These are phyloP conservation scores for Colletotrichum destructivum DNA, from an alignment of 2,329 filamentous ascomycete species.

Conservation along the genomic window DNA sequence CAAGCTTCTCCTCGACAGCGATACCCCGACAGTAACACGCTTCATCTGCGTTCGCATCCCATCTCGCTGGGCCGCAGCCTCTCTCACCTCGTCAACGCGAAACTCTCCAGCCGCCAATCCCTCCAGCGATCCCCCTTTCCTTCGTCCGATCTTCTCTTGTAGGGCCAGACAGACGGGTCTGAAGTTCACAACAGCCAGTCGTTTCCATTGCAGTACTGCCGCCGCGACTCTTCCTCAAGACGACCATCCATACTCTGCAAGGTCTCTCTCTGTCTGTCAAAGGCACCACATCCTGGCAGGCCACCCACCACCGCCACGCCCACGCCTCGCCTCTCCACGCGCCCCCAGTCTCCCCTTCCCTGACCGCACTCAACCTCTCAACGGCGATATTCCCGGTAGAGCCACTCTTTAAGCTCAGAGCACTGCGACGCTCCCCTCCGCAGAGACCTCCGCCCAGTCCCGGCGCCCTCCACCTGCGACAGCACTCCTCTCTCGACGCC, in stretches of 20 bases:
- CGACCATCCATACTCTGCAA: not conserved
- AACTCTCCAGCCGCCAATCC: slow-evolving; percentile 12
- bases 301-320: not conserved
- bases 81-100: slow-evolving; percentile 10
- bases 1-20: not conserved
- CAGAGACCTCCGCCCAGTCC: slow-evolving; percentile 18
- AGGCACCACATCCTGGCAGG: slow-evolving; percentile 1
- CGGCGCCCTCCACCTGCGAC: not conserved
- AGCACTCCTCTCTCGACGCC: not conserved
- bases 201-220: not conserved
- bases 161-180: not conserved
- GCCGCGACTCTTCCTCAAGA: not conserved
- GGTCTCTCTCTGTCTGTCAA: not conserved
- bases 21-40: not conserved
- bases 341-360: not conserved
- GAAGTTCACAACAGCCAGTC: not conserved
- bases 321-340: not conserved
- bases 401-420: slow-evolving; percentile 35
- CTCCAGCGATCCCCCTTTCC: slow-evolving; percentile 23
- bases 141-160: not conserved
- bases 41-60: slow-evolving; percentile 5
- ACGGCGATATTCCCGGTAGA: slow-evolving; percentile 34
- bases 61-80: slow-evolving; percentile 10
- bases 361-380: not conserved
- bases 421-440: slow-evolving; percentile 33